phyloP scores from a whole-genome alignment of 257 asterid genomes.

The Haberlea rhodopensis region DNA sequence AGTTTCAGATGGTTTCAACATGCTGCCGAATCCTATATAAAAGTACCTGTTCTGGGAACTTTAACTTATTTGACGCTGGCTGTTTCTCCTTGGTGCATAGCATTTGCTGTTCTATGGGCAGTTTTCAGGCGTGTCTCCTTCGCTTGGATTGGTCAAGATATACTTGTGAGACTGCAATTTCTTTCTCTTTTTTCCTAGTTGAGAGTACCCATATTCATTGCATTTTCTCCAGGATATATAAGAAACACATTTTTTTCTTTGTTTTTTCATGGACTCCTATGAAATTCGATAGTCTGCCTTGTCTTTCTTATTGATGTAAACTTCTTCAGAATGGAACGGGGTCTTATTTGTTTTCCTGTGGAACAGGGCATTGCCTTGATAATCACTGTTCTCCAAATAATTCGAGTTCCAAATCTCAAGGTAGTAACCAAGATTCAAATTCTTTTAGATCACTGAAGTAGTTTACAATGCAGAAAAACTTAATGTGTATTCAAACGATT shows the following conservation, averaged over 20 bases:
- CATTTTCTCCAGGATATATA: not conserved
- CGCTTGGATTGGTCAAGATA: slow-evolving; percentile 99
- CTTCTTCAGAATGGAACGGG: not conserved
- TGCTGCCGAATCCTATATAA: slow-evolving; percentile 62
- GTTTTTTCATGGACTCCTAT: slow-evolving; percentile 3
- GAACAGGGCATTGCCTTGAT: slow-evolving; percentile 93
- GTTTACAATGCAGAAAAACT: not conserved
- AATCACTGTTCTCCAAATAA: slow-evolving; percentile 84
- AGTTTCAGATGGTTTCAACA: slow-evolving; percentile 94
- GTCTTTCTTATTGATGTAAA: not conserved
- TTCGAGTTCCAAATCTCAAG: slow-evolving; percentile 94
- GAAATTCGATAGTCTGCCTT: not conserved
- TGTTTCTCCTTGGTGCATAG: slow-evolving; percentile 86
- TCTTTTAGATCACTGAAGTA: not conserved
- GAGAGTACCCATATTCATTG: slow-evolving; percentile 15
- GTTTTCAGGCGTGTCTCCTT: slow-evolving; percentile 66
- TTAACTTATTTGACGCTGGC: slow-evolving; percentile 78
- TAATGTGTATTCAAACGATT: not conserved
- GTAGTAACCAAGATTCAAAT: slow-evolving; percentile 32
- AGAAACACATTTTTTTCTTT: not conserved
- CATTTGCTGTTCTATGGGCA: slow-evolving; percentile 91
- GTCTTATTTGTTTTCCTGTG: slow-evolving; percentile 20
- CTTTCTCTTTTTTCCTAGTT: slow-evolving; percentile 11
- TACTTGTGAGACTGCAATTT: slow-evolving; percentile 61
- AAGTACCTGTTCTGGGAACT: slow-evolving; percentile 84